Percentiles rank a stretch among this genome's conserved stretches.
These are phyloP conservation scores for Cryptosporidium felis DNA, from an alignment of 169 alveolate genomes.

Conservation along the genomic window DNA sequence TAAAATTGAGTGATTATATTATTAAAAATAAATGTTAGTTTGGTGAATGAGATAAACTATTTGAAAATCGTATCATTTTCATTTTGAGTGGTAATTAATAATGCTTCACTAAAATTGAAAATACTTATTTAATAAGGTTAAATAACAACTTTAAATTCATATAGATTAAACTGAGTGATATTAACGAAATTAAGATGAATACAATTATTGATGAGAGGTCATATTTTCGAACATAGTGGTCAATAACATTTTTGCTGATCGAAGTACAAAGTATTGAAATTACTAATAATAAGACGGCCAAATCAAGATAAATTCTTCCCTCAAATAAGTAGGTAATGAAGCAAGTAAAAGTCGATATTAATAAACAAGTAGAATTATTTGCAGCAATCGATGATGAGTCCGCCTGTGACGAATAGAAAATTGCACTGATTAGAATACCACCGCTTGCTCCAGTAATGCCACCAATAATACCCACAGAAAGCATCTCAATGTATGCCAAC, in stretches of 20 bases:
- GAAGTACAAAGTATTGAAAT: constrained; percentile 46
- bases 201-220: constrained; percentile 24
- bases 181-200: constrained; percentile 8
- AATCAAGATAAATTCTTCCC: constrained; percentile 16
- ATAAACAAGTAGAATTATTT: constrained; percentile 57
- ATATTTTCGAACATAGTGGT: constrained; percentile 41
- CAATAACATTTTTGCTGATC: constrained; percentile 46
- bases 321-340: constrained; percentile 32
- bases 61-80: no score
- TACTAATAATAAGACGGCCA: constrained; percentile 12
- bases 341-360: constrained; percentile 23
- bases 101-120: not conserved
- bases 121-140: no score
- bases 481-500: constrained; percentile 28
- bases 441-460: constrained; percentile 71
- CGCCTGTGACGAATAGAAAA: constrained; percentile 37
- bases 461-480: constrained; percentile 36
- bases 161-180: constrained; percentile 14
- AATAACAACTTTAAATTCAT: not conserved
- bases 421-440: constrained; percentile 37
- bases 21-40: not conserved
- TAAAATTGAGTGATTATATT: not conserved
- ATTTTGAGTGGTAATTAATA: not conserved
- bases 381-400: constrained; percentile 65
- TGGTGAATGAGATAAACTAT: no score